These are phyloP conservation scores for Ophiostoma piceae DNA, from an alignment of 2,329 filamentous ascomycete genomes.

Conservation along the genomic window DNA sequence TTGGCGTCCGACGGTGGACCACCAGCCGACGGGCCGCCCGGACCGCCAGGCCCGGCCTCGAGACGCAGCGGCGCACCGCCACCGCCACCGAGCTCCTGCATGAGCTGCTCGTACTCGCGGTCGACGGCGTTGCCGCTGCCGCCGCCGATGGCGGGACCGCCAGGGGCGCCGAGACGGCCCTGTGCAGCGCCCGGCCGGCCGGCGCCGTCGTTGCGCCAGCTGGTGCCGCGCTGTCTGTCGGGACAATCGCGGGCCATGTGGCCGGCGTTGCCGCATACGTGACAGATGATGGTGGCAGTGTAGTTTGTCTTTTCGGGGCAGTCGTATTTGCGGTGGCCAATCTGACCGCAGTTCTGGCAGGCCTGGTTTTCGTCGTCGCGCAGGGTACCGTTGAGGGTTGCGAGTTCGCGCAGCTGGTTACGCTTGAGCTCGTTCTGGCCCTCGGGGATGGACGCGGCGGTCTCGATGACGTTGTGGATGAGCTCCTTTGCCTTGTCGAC, in stretches of 20 bases:
- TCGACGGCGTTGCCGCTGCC: slow-evolving; percentile 74
- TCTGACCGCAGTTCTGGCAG: slow-evolving; percentile 98
- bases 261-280: slow-evolving; percentile 93
- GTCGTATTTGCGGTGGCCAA: slow-evolving; percentile 97
- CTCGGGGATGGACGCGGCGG: slow-evolving; percentile 95
- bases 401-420: slow-evolving; percentile 95
- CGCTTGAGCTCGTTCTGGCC: slow-evolving; percentile 98
- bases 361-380: slow-evolving; percentile 99
- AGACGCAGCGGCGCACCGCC: slow-evolving; percentile 68
- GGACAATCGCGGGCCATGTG: slow-evolving; percentile 99
- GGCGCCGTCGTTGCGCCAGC: slow-evolving; percentile 78
- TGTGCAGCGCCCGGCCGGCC: slow-evolving; percentile 54
- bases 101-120: slow-evolving; percentile 95
- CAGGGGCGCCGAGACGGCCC: slow-evolving; percentile 56
- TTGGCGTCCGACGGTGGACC: slow-evolving; percentile 50
- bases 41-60: slow-evolving; percentile 53
- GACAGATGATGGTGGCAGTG: slow-evolving; percentile 98
- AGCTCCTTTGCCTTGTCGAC: slow-evolving; percentile 98
- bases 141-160: slow-evolving; percentile 33
- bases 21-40: slow-evolving; percentile 37
- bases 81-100: slow-evolving; percentile 89
- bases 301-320: slow-evolving; percentile 97
- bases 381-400: slow-evolving; percentile 95
- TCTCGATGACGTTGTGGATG: slow-evolving; percentile 98
- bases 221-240: slow-evolving; percentile 81